Evolutionary conservation across 1,139 yeast genomes (phyloP).

Genomic region (Blastobotrys malaysiensis): DNA sequence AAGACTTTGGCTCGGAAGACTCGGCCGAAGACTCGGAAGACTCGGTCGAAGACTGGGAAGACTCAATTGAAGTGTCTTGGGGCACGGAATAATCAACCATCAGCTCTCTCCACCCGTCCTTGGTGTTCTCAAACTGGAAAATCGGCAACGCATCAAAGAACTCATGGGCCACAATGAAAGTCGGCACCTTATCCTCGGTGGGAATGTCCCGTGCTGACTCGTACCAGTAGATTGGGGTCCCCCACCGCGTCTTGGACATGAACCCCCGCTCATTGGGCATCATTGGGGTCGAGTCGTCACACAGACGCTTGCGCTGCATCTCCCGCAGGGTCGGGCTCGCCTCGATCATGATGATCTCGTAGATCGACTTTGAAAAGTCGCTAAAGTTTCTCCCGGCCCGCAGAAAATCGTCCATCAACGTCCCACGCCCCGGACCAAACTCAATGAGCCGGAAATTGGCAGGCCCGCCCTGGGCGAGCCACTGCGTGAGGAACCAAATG

Average conservation of each 20-base stretch:
- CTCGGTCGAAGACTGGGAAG: too few species aligned
- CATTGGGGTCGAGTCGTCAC: constrained; percentile 34
- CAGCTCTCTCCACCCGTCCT: constrained; percentile 64
- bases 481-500: constrained; percentile 53
- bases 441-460: constrained; percentile 55
- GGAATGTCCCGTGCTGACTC: constrained; percentile 58
- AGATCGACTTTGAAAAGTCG: constrained; percentile 27
- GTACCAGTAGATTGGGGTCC: constrained; percentile 58
- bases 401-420: constrained; percentile 64
- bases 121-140: constrained; percentile 57
- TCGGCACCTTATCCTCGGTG: constrained; percentile 40
- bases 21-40: too few species aligned
- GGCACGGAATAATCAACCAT: constrained; percentile 50
- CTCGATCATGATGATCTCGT: constrained; percentile 56
- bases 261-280: constrained; percentile 32
- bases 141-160: constrained; percentile 86
- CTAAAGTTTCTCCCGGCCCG: constrained; percentile 30
- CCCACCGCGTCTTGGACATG: constrained; percentile 46
- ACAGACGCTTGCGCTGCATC: constrained; percentile 50
- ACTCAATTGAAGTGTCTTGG: constrained; percentile 25
- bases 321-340: constrained; percentile 62
- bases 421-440: constrained; percentile 85
- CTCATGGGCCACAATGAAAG: constrained; percentile 75
- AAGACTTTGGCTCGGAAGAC: too few species aligned
- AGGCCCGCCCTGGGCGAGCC: constrained; percentile 57